phyloP scores from a whole-genome alignment of 257 asterid genomes.

The Nicotiana noctiflora region DNA sequence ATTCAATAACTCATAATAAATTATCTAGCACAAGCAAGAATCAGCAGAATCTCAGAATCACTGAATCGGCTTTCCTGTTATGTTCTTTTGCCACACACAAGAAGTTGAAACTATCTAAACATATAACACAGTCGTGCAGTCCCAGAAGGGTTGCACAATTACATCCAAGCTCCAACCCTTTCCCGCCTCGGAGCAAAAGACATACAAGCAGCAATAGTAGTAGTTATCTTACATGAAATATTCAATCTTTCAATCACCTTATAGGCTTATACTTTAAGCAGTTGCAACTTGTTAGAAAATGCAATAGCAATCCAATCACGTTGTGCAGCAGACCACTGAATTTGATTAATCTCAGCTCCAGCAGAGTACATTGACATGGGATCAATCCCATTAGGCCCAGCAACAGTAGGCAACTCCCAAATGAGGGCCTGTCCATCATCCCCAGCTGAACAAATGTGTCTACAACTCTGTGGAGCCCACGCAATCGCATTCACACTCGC shows the following conservation, averaged over 20 bases:
- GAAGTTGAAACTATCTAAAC: background rate
- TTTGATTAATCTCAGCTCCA: constrained; percentile 76
- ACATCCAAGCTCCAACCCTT: background rate
- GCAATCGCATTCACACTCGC: constrained; percentile 84
- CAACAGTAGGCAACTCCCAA: constrained; percentile 87
- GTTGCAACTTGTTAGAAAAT: constrained; percentile 73
- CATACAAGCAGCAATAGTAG: background rate
- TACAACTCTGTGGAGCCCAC: constrained; percentile 90
- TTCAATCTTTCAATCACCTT: constrained; percentile 22
- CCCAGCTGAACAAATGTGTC: constrained; percentile 88
- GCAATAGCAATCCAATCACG: constrained; percentile 91
- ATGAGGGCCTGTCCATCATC: constrained; percentile 84
- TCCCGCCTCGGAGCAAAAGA: background rate
- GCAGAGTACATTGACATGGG: constrained; percentile 68
- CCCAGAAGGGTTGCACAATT: background rate
- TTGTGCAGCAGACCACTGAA: constrained; percentile 81
- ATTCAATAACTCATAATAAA: constrained; percentile 1
- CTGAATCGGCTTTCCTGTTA: background rate
- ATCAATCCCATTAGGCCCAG: constrained; percentile 89
- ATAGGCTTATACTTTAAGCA: constrained; percentile 81
- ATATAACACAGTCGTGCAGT: background rate
- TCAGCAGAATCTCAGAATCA: background rate
- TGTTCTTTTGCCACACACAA: background rate
- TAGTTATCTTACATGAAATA: background rate
- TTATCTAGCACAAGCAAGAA: background rate